Base-by-base conservation (phyloP, 805 yeast genomes). In the Candida piceae region DNA sequence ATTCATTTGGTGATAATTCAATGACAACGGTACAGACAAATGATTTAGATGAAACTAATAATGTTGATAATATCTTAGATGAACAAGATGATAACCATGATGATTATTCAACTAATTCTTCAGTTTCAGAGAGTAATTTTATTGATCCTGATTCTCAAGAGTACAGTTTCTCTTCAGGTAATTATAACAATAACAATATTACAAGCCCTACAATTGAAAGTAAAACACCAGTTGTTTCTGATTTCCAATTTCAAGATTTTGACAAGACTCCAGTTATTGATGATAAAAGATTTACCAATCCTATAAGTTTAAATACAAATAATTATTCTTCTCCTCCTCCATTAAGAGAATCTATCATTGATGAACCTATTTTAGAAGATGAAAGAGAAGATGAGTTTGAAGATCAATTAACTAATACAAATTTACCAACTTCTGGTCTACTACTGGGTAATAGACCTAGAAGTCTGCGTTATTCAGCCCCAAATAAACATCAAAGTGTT, bases 41-140 rank as follows among this genome's bases (percentile, higher is more conserved):
- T 11, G 49, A 45, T 4, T n/a, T 45, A 9, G 38, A 31, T 9
- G 21, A 34, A 22, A 22, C 24, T 20, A 24, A 32, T 11, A 17
- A 35, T 27, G 34, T n/a, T n/a, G n/a, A n/a, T n/a, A n/a, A n/a
- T n/a, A n/a, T n/a, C n/a, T n/a, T n/a, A n/a, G n/a, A 43, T 31
- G 44, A 38, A 19, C 20, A 29, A 5, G 12, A 17, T 17, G 29
- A 22, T 3, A 12, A 18, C 18, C 20, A 17, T 20, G 44, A 37
- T 34, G 37, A 23, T 15, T 36, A 33, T 11, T 46, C 52, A n/a
- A n/a, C n/a, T n/a, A n/a, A n/a, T n/a, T n/a, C n/a, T 12, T 50
- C 53, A 4, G 53, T 50, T 17, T 50, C 55, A 11, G 55, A 50
- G 28, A 48, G 53, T 29, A 46, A 48, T 31, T 50, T 50, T 31